phyloP scores from a whole-genome alignment of 2,329 filamentous ascomycete species.

The Fusarium siculi region DNA sequence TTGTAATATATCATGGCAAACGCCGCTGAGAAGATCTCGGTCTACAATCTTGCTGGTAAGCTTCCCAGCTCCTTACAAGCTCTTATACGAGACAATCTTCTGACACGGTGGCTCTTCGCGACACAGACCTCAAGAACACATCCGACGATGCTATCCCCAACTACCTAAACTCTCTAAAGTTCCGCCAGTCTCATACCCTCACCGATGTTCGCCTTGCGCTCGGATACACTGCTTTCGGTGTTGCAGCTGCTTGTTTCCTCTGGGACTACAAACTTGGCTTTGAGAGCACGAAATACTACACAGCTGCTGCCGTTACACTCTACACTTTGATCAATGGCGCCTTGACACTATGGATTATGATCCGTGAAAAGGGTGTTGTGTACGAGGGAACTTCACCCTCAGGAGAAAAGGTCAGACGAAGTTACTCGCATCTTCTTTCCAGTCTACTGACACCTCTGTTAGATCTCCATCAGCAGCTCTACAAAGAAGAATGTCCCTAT shows the following conservation, averaged over 20 bases:
- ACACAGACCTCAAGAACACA: slow-evolving; percentile 91
- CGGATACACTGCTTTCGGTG: slow-evolving; percentile 82
- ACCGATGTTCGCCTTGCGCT: slow-evolving; percentile 85
- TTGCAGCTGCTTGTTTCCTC: slow-evolving; percentile 85
- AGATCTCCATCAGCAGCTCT: slow-evolving; percentile 79
- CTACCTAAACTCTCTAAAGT: slow-evolving; percentile 89
- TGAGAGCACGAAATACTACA: slow-evolving; percentile 84
- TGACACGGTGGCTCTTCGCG: slow-evolving; percentile 44
- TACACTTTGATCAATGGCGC: slow-evolving; percentile 84
- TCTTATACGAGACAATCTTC: slow-evolving; percentile 17
- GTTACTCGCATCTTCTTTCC: slow-evolving; percentile 12
- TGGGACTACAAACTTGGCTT: slow-evolving; percentile 94
- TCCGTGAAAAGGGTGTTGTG: slow-evolving; percentile 82
- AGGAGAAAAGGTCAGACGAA: slow-evolving; percentile 72
- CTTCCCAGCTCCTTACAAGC: neutral
- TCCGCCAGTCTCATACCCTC: slow-evolving; percentile 82
- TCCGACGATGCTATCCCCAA: slow-evolving; percentile 94
- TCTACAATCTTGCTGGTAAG: slow-evolving; percentile 74
- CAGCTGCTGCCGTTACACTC: slow-evolving; percentile 78
- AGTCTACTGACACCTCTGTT: slow-evolving; percentile 24
- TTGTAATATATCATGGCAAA: slow-evolving; percentile 47
- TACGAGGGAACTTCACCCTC: slow-evolving; percentile 78
- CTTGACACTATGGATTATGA: slow-evolving; percentile 86
- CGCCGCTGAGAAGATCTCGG: slow-evolving; percentile 65
- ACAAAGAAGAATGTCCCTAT: slow-evolving; percentile 83